Percentiles rank a stretch among this genome's conserved stretches.
phyloP scores from a whole-genome alignment of 768 basidiomycete genomes.

The Suillus subaureus region DNA sequence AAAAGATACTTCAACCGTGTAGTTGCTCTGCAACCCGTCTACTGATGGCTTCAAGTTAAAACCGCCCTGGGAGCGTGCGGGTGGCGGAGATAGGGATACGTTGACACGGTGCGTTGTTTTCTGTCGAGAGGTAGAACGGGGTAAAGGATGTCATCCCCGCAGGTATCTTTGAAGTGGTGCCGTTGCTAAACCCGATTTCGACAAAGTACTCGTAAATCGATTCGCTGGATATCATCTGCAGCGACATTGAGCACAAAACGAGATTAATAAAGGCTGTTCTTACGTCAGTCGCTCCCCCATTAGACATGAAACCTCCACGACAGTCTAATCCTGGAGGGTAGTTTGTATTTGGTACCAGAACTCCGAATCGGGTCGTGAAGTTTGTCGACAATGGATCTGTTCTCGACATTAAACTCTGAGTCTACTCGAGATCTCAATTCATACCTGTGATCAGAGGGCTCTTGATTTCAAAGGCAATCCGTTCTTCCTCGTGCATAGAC shows the following conservation, averaged over 20 bases:
- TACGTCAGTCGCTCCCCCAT: not conserved
- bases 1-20: constrained; percentile 3
- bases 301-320: not conserved
- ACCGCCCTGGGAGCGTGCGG: no score
- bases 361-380: constrained; percentile 10
- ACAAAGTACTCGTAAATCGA: constrained; percentile 22
- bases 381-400: not conserved
- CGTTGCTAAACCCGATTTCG: constrained; percentile 20
- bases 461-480: constrained; percentile 19
- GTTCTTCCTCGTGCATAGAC: constrained; percentile 23
- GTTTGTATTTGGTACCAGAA: constrained; percentile 26
- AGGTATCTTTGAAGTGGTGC: constrained; percentile 20
- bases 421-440: constrained; percentile 9
- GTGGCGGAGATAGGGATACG: not conserved
- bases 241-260: not conserved
- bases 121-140: constrained; percentile 9
- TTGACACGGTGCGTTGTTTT: not conserved
- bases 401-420: not conserved
- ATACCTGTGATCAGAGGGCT: not conserved
- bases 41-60: not conserved
- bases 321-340: constrained; percentile 20
- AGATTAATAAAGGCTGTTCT: not conserved
- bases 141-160: constrained; percentile 23
- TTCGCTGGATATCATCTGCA: not conserved
- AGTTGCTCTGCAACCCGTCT: constrained; percentile 9